Base-by-base conservation (phyloP, 2,329 filamentous ascomycete genomes). In the Alternaria gaisen region DNA sequence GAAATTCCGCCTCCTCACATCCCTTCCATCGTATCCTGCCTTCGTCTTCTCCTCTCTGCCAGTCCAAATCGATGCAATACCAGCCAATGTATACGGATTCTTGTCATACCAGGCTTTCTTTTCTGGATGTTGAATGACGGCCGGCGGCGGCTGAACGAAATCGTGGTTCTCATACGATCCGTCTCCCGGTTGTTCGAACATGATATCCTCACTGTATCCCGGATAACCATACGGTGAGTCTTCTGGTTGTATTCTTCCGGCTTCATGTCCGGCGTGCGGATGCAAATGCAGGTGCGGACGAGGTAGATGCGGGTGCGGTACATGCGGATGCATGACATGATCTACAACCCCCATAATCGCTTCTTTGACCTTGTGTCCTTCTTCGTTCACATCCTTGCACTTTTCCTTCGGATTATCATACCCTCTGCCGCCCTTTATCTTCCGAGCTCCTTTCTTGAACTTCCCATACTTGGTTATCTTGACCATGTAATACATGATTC, bases 401-500 rank as follows among this genome's bases (percentile, higher is more conserved):
- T 18, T 26, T 14, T 38, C 20, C 32, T 61, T 52, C 14, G 46
- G 40, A n/a, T 56, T 36, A 5, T 22, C 57, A n/a, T 60, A 65
- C 16, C 63, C 63, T 41, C 53, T 60, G 3, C 58, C 42, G 3
- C 53, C 61, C 7, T 41, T 34, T 34, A 42, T 38, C 14, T 44
- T 41, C 11, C 30, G 28, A 46, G 59, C 51, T 4, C 26, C 52
- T 42, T 30, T 51, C 16, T 48, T 40, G 36, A 57, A 62, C n/a
- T 30, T 38, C 1, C 59, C 61, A 46, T 61, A 59, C 30, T 50
- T 53, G 34, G 24, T 47, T 5, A 52, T 32, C 46, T 63, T 63
- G 1, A 57, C 2, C 24, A 18, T 30, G 16, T 65, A 67, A 16
- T 61, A 65, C 42, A 57, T 12, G 5, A 52, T n/a, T 0, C 48